A percentile compares a stretch with the other conserved stretches of the same genome.
Evolutionary conservation across 768 basidiomycete species (phyloP).

Genomic region (Boletus rubropictus): DNA sequence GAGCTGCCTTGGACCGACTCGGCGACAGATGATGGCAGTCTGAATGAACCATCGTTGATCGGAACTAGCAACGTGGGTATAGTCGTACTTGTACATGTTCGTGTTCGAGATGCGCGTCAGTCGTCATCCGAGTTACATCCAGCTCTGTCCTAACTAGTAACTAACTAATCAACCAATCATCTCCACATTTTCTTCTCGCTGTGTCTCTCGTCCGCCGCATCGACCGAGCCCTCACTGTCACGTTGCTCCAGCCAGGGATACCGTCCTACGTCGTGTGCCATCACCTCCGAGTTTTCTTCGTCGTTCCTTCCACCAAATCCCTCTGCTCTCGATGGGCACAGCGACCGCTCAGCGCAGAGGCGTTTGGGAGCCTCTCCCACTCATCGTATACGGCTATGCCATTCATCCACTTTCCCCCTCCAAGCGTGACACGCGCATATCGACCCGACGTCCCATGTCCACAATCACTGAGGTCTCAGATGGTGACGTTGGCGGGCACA

Average conservation of each 20-base stretch:
- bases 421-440: conserved; percentile 65
- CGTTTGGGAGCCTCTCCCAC: conserved; percentile 59
- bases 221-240: neutral
- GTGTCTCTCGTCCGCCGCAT: neutral
- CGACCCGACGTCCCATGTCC: conserved; percentile 36
- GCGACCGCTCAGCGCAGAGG: conserved; percentile 34
- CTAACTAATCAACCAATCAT: neutral
- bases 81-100: neutral
- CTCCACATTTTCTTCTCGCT: neutral
- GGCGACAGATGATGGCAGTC: neutral
- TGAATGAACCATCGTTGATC: neutral
- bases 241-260: neutral
- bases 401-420: conserved; percentile 76
- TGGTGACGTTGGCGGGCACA: conserved; percentile 59
- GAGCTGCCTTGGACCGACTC: neutral
- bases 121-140: neutral
- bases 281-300: neutral
- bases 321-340: conserved; percentile 14
- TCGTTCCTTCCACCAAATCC: neutral
- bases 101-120: neutral
- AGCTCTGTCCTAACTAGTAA: too few species aligned
- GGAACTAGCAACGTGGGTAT: neutral
- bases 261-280: neutral
- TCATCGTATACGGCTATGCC: conserved; percentile 88
- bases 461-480: conserved; percentile 43